A percentile compares a stretch with the other conserved stretches of the same genome.
Conservation (phyloP, 2,329 filamentous ascomycete species). For the Aspergillus udagawae region DNA sequence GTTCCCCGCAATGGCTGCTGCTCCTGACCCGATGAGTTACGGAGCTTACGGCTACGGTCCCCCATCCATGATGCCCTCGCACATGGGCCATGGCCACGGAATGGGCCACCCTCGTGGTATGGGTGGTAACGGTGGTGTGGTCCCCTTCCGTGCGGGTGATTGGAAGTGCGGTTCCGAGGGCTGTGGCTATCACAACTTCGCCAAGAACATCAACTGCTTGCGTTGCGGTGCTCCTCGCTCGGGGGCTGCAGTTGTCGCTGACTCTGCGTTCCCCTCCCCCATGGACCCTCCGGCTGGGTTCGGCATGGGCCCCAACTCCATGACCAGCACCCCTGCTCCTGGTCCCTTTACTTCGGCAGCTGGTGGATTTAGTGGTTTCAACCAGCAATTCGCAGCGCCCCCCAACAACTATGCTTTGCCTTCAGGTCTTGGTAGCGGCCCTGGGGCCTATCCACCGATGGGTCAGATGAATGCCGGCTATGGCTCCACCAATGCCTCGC, state of each 20-base stretch:
- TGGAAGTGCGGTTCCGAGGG: constrained; percentile 99
- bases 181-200: constrained; percentile 98
- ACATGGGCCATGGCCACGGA: constrained; percentile 61
- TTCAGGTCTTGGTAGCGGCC: constrained; percentile 74
- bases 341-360: constrained; percentile 69
- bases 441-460: constrained; percentile 70
- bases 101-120: constrained; percentile 59
- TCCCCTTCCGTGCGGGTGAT: constrained; percentile 96
- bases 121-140: constrained; percentile 73
- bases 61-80: constrained; percentile 75
- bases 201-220: constrained; percentile 97
- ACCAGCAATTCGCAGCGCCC: constrained; percentile 77
- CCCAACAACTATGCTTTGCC: constrained; percentile 84
- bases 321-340: constrained; percentile 76
- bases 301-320: constrained; percentile 81
- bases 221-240: constrained; percentile 93
- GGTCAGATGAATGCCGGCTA: constrained; percentile 71
- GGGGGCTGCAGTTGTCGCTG: constrained; percentile 87
- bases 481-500: constrained; percentile 69
- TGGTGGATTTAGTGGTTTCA: constrained; percentile 63
- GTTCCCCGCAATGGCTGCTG: constrained; percentile 87
- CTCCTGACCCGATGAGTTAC: constrained; percentile 70
- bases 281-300: constrained; percentile 85
- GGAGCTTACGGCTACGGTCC: constrained; percentile 58
- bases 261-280: constrained; percentile 83